Percentiles rank a stretch among this genome's conserved stretches.
Conservation (phyloP, 768 basidiomycete genomes). For the Suillus americanus region DNA sequence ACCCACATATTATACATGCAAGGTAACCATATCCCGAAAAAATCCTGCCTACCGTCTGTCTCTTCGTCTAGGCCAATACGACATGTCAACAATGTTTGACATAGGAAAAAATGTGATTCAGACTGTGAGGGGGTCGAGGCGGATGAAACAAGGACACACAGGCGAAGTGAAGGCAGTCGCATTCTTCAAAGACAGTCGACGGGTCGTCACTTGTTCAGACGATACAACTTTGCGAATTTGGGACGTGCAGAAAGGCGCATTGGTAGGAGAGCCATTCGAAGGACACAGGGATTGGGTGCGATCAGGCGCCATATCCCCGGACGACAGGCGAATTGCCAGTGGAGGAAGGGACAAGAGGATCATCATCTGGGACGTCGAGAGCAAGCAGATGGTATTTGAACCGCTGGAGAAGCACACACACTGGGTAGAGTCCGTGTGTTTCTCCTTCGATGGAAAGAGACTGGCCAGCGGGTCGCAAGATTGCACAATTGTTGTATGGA, state of each 20-base stretch:
- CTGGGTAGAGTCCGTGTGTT: slow-evolving; percentile 10
- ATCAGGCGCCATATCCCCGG: background rate
- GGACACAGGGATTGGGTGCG: slow-evolving; percentile 2
- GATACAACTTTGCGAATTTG: slow-evolving; percentile 22
- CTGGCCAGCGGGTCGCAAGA: slow-evolving; percentile 14
- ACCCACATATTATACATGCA: background rate
- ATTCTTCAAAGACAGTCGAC: slow-evolving; percentile 29
- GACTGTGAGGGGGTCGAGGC: background rate
- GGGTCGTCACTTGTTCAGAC: slow-evolving; percentile 24
- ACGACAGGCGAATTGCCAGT: slow-evolving; percentile 17
- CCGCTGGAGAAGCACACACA: slow-evolving; percentile 9
- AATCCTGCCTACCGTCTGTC: background rate
- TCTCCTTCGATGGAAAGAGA: slow-evolving; percentile 13
- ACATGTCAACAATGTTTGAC: background rate
- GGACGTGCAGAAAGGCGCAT: slow-evolving; percentile 3
- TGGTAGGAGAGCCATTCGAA: background rate
- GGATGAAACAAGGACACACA: slow-evolving; percentile 16
- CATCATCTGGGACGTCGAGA: slow-evolving; percentile 31
- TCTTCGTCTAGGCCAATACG: background rate
- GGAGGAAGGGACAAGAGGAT: slow-evolving; percentile 31
- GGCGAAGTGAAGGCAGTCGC: slow-evolving; percentile 27
- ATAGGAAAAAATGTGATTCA: background rate
- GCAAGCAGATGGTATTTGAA: background rate
- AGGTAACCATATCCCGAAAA: background rate
- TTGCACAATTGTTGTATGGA: slow-evolving; percentile 6